phyloP scores from a whole-genome alignment of 805 yeast species.

The Wilhelminamyces savonicus region DNA sequence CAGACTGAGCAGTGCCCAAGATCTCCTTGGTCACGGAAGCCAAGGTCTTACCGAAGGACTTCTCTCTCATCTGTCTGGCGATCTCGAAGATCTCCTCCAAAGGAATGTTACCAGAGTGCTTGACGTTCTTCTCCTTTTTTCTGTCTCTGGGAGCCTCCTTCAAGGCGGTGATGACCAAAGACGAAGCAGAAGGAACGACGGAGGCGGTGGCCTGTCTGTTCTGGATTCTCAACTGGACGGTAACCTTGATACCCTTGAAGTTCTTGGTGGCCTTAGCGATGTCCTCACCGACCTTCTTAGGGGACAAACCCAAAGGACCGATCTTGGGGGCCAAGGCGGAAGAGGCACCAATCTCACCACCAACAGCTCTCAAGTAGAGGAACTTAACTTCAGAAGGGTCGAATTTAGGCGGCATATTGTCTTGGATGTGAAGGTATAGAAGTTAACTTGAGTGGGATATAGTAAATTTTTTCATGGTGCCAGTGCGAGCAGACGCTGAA shows the following conservation, averaged over 20 bases:
- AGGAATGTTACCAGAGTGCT: conserved; percentile 98
- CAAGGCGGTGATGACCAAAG: conserved; percentile 97
- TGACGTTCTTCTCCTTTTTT: conserved; percentile 99
- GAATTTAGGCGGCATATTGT: conserved; percentile 91
- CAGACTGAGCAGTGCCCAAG: conserved; percentile 99
- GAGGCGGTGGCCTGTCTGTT: conserved; percentile 99
- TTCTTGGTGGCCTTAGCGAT: conserved; percentile 99
- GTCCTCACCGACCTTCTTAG: conserved; percentile 99
- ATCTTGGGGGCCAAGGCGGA: conserved; percentile 99
- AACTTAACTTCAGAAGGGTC: conserved; percentile 98
- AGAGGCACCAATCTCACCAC: conserved; percentile 99
- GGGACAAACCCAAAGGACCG: conserved; percentile 99
- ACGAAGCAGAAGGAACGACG: conserved; percentile 99
- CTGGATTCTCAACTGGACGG: conserved; percentile 97
- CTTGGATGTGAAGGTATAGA: conserved; percentile 6
- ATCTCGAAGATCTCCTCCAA: conserved; percentile 93
- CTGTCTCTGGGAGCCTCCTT: conserved; percentile 99
- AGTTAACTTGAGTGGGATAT: conserved; percentile 6
- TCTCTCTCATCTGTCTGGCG: conserved; percentile 96
- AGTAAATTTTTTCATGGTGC: too few species aligned
- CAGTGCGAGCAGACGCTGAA: too few species aligned
- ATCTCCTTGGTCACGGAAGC: conserved; percentile 98
- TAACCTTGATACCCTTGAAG: conserved; percentile 99
- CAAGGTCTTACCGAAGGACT: conserved; percentile 96
- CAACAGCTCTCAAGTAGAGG: conserved; percentile 99